Conservation (phyloP, 78 protist genomes). For the Tieghemostelium lacteum region DNA sequence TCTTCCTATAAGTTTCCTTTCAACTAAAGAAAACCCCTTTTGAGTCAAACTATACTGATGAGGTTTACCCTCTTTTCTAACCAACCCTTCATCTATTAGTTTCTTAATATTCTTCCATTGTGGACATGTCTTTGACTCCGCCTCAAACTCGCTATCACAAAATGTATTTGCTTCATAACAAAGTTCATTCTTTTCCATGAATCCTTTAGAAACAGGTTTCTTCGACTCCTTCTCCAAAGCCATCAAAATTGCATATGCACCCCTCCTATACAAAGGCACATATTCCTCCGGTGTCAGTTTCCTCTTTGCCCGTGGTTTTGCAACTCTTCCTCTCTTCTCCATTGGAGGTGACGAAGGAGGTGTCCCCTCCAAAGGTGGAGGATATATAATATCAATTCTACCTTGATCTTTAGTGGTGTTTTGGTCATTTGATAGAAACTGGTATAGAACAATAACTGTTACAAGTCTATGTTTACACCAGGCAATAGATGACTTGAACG, state of each 20-base stretch:
- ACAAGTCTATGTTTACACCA: slow-evolving; percentile 32
- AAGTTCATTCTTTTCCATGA: not conserved
- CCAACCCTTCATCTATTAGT: not conserved
- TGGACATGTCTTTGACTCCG: not conserved
- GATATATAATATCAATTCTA: not conserved
- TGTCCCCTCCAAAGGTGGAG: not conserved
- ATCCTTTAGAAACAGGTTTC: no score
- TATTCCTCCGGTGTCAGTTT: not conserved
- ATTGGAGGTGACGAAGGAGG: not conserved
- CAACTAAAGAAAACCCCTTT: slow-evolving; percentile 1
- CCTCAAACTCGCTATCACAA: not conserved
- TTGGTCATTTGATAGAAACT: not conserved
- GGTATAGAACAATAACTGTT: not conserved
- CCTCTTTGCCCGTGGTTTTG: not conserved
- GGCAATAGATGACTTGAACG: not conserved
- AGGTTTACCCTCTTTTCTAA: not conserved
- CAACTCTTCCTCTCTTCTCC: not conserved
- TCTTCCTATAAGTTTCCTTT: not conserved
- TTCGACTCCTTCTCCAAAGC: no score
- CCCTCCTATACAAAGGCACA: slow-evolving; percentile 17
- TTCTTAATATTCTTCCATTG: slow-evolving; percentile 13
- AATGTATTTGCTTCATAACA: not conserved
- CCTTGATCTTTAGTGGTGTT: not conserved
- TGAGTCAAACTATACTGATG: not conserved
- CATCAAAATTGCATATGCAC: slow-evolving; percentile 34